Percentiles rank a stretch among this genome's conserved stretches.
phyloP scores from a whole-genome alignment of 495 filamentous ascomycete genomes.

The Neurospora tetrasperma region DNA sequence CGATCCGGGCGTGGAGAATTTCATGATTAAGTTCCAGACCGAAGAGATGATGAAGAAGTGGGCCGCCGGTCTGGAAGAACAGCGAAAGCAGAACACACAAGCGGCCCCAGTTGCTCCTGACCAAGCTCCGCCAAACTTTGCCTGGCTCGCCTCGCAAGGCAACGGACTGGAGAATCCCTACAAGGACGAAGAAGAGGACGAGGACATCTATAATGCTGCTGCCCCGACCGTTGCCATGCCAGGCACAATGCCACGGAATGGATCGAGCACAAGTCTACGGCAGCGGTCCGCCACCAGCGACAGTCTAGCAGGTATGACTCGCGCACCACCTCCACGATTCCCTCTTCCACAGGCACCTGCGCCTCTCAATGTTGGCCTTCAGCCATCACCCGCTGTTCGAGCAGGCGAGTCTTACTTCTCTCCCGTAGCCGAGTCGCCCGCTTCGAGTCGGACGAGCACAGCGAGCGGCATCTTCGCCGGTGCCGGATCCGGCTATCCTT shows the following conservation, averaged over 20 bases:
- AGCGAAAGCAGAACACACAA: slow-evolving; percentile 42
- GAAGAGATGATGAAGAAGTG: slow-evolving; percentile 90
- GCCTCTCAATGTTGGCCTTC: slow-evolving; percentile 48
- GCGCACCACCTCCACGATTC: slow-evolving; percentile 57
- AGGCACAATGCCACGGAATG: slow-evolving; percentile 60
- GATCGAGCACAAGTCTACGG: slow-evolving; percentile 69
- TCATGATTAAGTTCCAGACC: slow-evolving; percentile 82
- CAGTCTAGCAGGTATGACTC: slow-evolving; percentile 40
- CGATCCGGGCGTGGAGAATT: slow-evolving; percentile 91
- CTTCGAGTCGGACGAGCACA: slow-evolving; percentile 67
- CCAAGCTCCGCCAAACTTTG: slow-evolving; percentile 49
- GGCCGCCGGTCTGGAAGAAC: slow-evolving; percentile 53
- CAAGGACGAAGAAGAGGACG: slow-evolving; percentile 65
- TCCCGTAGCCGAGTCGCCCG: slow-evolving; percentile 72
- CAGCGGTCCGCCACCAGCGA: slow-evolving; percentile 71
- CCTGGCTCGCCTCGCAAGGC: slow-evolving; percentile 59
- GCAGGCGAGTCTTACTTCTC: slow-evolving; percentile 79
- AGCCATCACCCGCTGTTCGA: slow-evolving; percentile 38
- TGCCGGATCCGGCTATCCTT: slow-evolving; percentile 52
- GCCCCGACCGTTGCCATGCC: slow-evolving; percentile 11
- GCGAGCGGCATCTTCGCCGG: slow-evolving; percentile 48
- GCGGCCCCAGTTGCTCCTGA: slow-evolving; percentile 23
- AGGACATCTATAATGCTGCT: slow-evolving; percentile 51
- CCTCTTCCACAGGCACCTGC: slow-evolving; percentile 48
- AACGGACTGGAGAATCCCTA: slow-evolving; percentile 66